Conservation (phyloP, 2,329 filamentous ascomycete species). For the Ophiostoma triangulosporum region DNA sequence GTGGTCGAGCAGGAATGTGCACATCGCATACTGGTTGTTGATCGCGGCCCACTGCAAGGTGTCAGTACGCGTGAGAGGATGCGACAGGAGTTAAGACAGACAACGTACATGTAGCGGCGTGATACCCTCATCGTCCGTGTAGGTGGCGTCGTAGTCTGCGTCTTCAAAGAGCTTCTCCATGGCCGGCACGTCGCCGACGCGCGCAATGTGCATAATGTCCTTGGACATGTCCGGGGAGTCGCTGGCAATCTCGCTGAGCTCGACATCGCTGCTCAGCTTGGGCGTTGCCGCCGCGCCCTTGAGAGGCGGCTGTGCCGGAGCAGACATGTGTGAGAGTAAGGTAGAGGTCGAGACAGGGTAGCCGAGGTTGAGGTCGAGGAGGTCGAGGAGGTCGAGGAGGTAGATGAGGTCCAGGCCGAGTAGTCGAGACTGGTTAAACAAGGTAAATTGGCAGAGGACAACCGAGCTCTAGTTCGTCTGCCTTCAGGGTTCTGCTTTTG, state of each 20-base stretch:
- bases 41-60: constrained; percentile 83
- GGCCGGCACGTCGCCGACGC: constrained; percentile 69
- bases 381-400: neutral
- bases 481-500: no score
- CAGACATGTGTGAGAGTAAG: no score
- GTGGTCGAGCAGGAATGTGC: constrained; percentile 75
- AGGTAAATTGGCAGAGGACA: no score
- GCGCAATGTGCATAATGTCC: constrained; percentile 91
- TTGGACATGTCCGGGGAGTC: constrained; percentile 28
- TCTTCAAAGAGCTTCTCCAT: constrained; percentile 85
- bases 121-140: constrained; percentile 82
- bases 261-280: constrained; percentile 42
- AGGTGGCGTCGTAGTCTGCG: constrained; percentile 68
- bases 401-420: no score
- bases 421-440: no score
- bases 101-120: constrained; percentile 71
- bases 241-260: constrained; percentile 35
- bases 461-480: no score
- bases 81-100: neutral
- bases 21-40: constrained; percentile 96
- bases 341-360: neutral
- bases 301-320: constrained; percentile 40
- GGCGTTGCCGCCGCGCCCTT: constrained; percentile 41
- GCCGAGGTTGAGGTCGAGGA: neutral
- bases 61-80: constrained; percentile 4